Evolutionary conservation across 2,329 filamentous ascomycete species (phyloP), one percentile per base, ranked within the genome.

Genomic region (Cercospora nicotianae): DNA sequence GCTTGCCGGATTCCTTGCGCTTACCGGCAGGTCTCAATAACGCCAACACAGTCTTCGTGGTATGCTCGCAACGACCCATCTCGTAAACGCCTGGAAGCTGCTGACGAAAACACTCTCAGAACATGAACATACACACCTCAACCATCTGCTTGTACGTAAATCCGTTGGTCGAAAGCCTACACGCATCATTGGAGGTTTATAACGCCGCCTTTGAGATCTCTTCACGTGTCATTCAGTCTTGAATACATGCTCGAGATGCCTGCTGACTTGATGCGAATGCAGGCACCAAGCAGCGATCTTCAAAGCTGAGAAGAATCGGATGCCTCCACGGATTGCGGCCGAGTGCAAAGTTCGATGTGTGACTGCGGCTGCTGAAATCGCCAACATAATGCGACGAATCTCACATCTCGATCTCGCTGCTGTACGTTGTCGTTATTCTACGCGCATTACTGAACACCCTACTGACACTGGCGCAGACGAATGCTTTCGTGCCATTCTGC

Each of bases 101-200:
- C 60, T 63, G 26, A 63, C 60, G 8, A 63, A 20, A 53, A 18
- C 23, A 23, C 16, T 36, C 9, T 23, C 60, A 63, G 66, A 98
- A 98, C 75, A 97, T 99, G 93, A 93, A 92, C 77, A 93, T 99
- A 33, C 94, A 98, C 78, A 97, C 95, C 0, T 96, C 94, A 0
- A 93, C 93, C 1, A 98, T 99, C 64, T 98, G 94, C 78, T 83
- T 99, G n/a, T 51, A 51, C 45, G 45, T 51, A 3, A 26, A 13
- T 16, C 18, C 10, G 18, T 51, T 12, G 20, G 10, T 23, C 20
- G 20, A 26, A 13, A 51, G 45, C 42, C 18, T 13, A 7, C 18
- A 10, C 45, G 36, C 36, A n/a, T 42, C 36, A 16, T 42, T 42
- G 36, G 36, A n/a, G 36, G 16, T 42, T 42, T n/a, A 42, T 42